Conservation (phyloP, 23 red algal genomes). For the Porphyridium purpureum region DNA sequence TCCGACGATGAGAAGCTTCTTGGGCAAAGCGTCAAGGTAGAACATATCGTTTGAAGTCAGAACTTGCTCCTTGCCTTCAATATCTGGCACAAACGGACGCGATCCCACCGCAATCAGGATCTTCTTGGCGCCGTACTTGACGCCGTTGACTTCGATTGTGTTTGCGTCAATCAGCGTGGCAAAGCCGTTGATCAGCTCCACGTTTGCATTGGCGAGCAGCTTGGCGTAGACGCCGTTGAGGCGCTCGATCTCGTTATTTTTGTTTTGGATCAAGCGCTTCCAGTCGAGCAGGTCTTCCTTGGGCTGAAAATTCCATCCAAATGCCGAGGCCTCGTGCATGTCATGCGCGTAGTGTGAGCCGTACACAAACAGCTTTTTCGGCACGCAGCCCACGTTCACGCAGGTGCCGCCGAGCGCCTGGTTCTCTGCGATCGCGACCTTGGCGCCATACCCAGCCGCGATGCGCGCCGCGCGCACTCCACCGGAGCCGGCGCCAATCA, state of each 20-base stretch:
- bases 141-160: conserved; percentile 47
- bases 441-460: conserved; percentile 63
- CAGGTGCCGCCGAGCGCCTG: conserved; percentile 77
- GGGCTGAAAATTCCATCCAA: conserved; percentile 52
- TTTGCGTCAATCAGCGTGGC: conserved; percentile 62
- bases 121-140: conserved; percentile 37
- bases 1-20: conserved; percentile 44
- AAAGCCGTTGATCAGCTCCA: conserved; percentile 30
- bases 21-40: conserved; percentile 56
- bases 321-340: conserved; percentile 60
- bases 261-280: conserved; percentile 59
- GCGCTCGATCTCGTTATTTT: conserved; percentile 85
- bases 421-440: conserved; percentile 65
- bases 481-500: conserved; percentile 86
- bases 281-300: conserved; percentile 47
- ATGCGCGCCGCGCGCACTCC: conserved; percentile 92
- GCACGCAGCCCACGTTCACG: conserved; percentile 97
- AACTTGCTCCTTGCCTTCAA: conserved; percentile 71
- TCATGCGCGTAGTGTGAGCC: conserved; percentile 79
- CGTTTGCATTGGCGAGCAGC: conserved; percentile 58
- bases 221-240: conserved; percentile 82
- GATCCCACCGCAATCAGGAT: conserved; percentile 84
- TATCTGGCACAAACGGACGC: conserved; percentile 61
- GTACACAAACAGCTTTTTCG: conserved; percentile 98
- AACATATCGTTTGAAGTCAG: conserved; percentile 85